Evolutionary conservation across 2,329 filamentous ascomycete species (phyloP).

Genomic region (Claviceps cyperi): DNA sequence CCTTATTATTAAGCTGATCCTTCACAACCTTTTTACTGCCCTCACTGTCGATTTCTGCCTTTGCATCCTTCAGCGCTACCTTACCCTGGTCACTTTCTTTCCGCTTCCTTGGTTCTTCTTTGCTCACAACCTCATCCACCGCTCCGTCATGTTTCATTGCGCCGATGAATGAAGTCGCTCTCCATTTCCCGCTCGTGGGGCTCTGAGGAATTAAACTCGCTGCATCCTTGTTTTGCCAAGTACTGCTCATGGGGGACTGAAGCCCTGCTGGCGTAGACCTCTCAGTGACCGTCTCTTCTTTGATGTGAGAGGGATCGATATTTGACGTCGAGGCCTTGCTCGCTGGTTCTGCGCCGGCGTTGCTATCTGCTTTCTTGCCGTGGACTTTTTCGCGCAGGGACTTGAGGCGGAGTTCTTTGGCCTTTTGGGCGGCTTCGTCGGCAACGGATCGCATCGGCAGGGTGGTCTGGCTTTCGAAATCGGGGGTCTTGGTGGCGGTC

Average conservation of each 20-base stretch:
- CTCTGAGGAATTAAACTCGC: constrained; percentile 7
- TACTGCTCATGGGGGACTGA: constrained; percentile 5
- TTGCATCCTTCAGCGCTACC: constrained; percentile 15
- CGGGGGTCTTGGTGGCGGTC: constrained; percentile 14
- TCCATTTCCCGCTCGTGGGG: constrained; percentile 7
- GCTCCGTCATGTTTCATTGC: constrained; percentile 14
- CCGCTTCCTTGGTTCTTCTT: constrained; percentile 18
- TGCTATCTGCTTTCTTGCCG: constrained; percentile 24
- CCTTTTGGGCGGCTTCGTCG: constrained; percentile 51
- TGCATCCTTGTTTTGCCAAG: constrained; percentile 4
- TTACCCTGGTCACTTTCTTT: constrained; percentile 26
- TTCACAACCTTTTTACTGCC: constrained; percentile 7
- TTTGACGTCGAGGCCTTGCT: not conserved
- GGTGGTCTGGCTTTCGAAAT: constrained; percentile 7
- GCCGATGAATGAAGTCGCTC: constrained; percentile 5
- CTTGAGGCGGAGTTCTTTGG: constrained; percentile 43
- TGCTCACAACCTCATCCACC: constrained; percentile 16
- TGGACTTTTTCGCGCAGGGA: constrained; percentile 40
- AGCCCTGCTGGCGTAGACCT: constrained; percentile 16
- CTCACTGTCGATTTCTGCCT: constrained; percentile 12
- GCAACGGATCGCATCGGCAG: constrained; percentile 40
- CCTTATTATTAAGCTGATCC: too few relatives aligned
- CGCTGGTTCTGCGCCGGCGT: constrained; percentile 2
- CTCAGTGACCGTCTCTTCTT: constrained; percentile 6
- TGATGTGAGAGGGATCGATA: not conserved